Conservation (phyloP, 768 basidiomycete genomes). For the Tylopilus subfusipes region DNA sequence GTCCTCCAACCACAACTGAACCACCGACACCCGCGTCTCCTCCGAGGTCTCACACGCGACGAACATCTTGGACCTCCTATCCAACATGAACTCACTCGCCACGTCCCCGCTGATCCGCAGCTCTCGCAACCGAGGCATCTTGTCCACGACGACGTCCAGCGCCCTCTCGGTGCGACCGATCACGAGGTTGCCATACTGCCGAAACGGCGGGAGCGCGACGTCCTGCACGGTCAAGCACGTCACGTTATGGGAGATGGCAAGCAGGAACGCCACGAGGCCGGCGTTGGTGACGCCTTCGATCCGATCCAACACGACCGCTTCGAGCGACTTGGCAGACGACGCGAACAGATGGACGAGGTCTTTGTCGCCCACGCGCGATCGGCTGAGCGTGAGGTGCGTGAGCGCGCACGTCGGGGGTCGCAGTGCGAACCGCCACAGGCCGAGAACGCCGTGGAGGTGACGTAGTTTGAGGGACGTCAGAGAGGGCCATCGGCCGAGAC, state of each 20-base stretch:
- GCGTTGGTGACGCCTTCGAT: conserved; percentile 20
- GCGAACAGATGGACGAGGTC: conserved; percentile 16
- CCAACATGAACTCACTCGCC: conserved; percentile 25
- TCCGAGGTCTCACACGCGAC: neutral
- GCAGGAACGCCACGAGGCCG: conserved; percentile 15
- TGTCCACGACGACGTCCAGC: conserved; percentile 17
- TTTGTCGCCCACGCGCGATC: conserved; percentile 15
- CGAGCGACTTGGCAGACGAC: conserved; percentile 14
- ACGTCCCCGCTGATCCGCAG: conserved; percentile 21
- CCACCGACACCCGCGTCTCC: conserved; percentile 7
- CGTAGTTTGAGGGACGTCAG: conserved; percentile 14
- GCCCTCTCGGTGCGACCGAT: conserved; percentile 20
- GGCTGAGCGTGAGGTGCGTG: conserved; percentile 18
- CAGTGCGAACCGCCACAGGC: conserved; percentile 13
- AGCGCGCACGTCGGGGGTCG: conserved; percentile 15
- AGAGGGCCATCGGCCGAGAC: conserved; percentile 10
- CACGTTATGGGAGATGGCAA: conserved; percentile 11
- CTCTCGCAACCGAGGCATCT: conserved; percentile 16
- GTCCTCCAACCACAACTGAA: conserved; percentile 18
- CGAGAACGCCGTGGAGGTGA: conserved; percentile 11
- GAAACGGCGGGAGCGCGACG: conserved; percentile 17
- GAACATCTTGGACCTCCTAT: conserved; percentile 20
- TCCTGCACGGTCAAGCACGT: conserved; percentile 14
- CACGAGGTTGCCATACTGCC: conserved; percentile 16
- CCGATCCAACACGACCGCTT: conserved; percentile 15